These are phyloP conservation scores for Aspergillus sp. DNA, from an alignment of 2,329 filamentous ascomycete species.

Conservation along the genomic window DNA sequence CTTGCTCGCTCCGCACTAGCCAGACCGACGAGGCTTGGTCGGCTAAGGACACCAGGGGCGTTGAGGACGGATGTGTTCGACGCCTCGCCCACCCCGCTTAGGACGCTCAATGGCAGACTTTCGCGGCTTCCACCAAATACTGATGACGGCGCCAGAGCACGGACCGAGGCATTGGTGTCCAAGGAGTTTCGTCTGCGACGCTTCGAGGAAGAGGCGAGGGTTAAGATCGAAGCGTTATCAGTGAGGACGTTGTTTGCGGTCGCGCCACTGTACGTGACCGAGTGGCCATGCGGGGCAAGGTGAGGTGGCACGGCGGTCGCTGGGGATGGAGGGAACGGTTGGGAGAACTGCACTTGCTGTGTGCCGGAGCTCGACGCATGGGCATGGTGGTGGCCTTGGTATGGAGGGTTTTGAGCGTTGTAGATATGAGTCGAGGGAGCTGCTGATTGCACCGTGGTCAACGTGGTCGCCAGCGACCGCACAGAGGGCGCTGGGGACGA, in stretches of 20 bases:
- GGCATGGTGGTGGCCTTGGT: constrained; percentile 33
- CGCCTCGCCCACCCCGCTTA: constrained; percentile 52
- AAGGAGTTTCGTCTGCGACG: constrained; percentile 63
- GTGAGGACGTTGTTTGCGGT: constrained; percentile 65
- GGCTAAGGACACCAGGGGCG: constrained; percentile 40
- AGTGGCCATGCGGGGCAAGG: constrained; percentile 51
- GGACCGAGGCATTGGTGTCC: constrained; percentile 66
- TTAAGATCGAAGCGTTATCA: constrained; percentile 66
- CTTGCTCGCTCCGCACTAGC: constrained; percentile 61
- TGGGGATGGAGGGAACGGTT: constrained; percentile 60
- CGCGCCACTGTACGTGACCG: constrained; percentile 59
- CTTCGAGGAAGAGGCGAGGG: constrained; percentile 65
- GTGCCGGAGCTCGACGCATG: constrained; percentile 37
- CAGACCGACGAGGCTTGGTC: constrained; percentile 55
- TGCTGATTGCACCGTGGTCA: constrained; percentile 66
- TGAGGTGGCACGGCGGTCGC: constrained; percentile 63
- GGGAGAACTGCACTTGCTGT: constrained; percentile 55
- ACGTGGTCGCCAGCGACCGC: constrained; percentile 63
- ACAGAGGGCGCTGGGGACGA: constrained; percentile 66
- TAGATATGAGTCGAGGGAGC: constrained; percentile 52
- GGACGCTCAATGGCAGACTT: constrained; percentile 61
- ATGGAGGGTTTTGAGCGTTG: constrained; percentile 29
- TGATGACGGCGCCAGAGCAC: constrained; percentile 62
- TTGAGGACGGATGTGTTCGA: constrained; percentile 44
- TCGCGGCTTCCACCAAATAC: constrained; percentile 65